phyloP scores from a whole-genome alignment of 1,284 basidiomycete species.

The Malassezia globosa region DNA sequence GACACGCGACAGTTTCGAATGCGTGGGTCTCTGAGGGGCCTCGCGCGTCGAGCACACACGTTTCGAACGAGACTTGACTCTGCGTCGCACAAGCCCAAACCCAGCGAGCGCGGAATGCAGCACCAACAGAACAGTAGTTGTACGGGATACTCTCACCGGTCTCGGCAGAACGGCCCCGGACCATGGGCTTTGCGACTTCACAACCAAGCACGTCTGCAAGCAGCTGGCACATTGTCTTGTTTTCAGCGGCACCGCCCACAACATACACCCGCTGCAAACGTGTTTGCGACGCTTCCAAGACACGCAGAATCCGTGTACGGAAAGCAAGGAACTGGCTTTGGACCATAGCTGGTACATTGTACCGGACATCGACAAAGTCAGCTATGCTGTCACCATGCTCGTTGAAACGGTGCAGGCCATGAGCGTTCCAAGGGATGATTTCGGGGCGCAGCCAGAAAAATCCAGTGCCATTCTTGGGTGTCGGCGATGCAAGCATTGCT shows the following conservation, averaged over 20 bases:
- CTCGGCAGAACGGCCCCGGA: slow-evolving; percentile 18
- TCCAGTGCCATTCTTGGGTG: slow-evolving; percentile 48
- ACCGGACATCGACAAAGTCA: slow-evolving; percentile 46
- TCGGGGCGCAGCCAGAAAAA: slow-evolving; percentile 70
- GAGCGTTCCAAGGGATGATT: slow-evolving; percentile 64
- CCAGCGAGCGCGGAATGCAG: slow-evolving; percentile 42
- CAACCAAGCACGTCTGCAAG: slow-evolving; percentile 64
- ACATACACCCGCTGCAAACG: slow-evolving; percentile 60
- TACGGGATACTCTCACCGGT: slow-evolving; percentile 18
- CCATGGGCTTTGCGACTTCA: slow-evolving; percentile 29
- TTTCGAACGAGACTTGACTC: slow-evolving; percentile 6
- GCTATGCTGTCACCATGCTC: slow-evolving; percentile 27
- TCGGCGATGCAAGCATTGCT: slow-evolving; percentile 50
- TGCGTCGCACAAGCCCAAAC: slow-evolving; percentile 20
- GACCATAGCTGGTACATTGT: slow-evolving; percentile 69
- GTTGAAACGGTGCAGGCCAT: slow-evolving; percentile 59
- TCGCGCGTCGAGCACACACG: slow-evolving; percentile 3
- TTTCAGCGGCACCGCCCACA: slow-evolving; percentile 68
- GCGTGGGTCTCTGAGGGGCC: not conserved
- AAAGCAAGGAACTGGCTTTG: slow-evolving; percentile 76
- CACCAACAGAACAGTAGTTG: slow-evolving; percentile 43
- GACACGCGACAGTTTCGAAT: slow-evolving; percentile 8
- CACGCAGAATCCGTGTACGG: slow-evolving; percentile 58
- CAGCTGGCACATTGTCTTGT: slow-evolving; percentile 62
- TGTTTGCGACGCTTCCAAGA: slow-evolving; percentile 51